Percentiles rank a stretch among this genome's conserved stretches.
These are phyloP conservation scores for Neobulgaria alba DNA, from an alignment of 2,329 filamentous ascomycete species.

Conservation along the genomic window DNA sequence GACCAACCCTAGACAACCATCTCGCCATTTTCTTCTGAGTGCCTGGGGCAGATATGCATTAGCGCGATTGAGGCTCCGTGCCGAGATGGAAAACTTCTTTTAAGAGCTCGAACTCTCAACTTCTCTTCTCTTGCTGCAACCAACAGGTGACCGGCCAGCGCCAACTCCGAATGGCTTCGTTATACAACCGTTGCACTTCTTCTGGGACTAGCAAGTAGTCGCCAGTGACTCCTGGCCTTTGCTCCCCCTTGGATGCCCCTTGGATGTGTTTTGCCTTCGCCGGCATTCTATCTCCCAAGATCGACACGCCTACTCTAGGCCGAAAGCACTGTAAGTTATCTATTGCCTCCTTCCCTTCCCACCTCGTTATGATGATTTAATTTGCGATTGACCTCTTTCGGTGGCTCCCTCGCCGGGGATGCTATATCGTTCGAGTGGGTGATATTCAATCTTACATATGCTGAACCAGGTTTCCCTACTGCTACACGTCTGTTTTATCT, in stretches of 20 bases:
- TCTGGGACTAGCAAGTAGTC: no score
- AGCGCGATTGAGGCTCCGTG: conserved; percentile 2
- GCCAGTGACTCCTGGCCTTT: no score
- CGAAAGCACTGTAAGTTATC: conserved; percentile 5
- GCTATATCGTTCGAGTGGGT: conserved; percentile 67
- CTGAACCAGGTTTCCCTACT: conserved; percentile 48
- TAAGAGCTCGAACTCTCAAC: conserved; percentile 9
- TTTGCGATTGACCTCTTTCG: conserved; percentile 94
- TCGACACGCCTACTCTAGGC: neutral
- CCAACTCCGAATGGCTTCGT: no score
- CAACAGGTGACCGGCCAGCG: no score
- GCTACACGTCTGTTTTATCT: neutral
- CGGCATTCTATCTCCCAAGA: no score
- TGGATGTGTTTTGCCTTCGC: no score
- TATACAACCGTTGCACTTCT: no score
- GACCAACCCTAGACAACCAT: conserved; percentile 18
- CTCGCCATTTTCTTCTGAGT: conserved; percentile 2
- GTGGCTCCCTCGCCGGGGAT: conserved; percentile 88
- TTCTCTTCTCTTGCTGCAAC: no score
- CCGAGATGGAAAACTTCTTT: conserved; percentile 5
- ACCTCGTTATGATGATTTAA: conserved; percentile 76
- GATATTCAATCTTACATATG: conserved; percentile 99
- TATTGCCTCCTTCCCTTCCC: neutral
- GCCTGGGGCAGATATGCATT: conserved; percentile 12
- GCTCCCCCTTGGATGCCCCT: no score